Base-by-base conservation (phyloP, 2,329 filamentous ascomycete species). In the Aspergillus brunneoviolaceus region DNA sequence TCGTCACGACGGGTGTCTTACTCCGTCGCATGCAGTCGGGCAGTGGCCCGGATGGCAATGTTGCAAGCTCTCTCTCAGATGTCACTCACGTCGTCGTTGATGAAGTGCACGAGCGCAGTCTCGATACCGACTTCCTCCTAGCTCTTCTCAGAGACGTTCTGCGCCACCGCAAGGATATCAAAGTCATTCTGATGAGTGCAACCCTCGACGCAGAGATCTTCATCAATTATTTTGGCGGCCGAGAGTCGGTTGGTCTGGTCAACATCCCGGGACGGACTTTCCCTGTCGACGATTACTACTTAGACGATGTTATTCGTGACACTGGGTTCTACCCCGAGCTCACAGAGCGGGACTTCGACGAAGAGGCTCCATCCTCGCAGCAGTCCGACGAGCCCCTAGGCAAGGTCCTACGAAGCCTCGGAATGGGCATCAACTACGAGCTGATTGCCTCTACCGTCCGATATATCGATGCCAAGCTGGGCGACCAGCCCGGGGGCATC, bases 61-160 rank as follows among this genome's bases (percentile, higher is more conserved):
- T 96, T 1, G 85, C 91, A 55, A 85, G 89, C 21, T 91, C 92
- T 45, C 77, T 99, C 51, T 90, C 91, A 5, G 91, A 97, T 75
- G 89, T 99, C 63, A 97, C 91, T 67, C 95, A 99, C 72, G 87
- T 99, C 7, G 90, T 98, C 19, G 92, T 98, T 49, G 94, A 99
- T 72, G 94, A 99, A 76, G 94, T 98, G 3, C 94, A 99, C 78
- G 94, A 99, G 76, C 87, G 94, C 57, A 96, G 91, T 76, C 81
- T 99, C 10, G 95, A 98, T 71, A 97, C 93, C 0, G 94, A 99
- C 73, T 97, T 99, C 71, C 80, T 98, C 10, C 83, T 99, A 55
- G 92, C 93, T 49, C 84, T 99, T 54, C 80, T 99, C 35, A 87
- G 92, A 58, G 90, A 96, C 72, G 91, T 96, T 6, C 77, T 97